These are phyloP conservation scores for Penicillium maclennaniae DNA, from an alignment of 495 filamentous ascomycete species.

Conservation along the genomic window DNA sequence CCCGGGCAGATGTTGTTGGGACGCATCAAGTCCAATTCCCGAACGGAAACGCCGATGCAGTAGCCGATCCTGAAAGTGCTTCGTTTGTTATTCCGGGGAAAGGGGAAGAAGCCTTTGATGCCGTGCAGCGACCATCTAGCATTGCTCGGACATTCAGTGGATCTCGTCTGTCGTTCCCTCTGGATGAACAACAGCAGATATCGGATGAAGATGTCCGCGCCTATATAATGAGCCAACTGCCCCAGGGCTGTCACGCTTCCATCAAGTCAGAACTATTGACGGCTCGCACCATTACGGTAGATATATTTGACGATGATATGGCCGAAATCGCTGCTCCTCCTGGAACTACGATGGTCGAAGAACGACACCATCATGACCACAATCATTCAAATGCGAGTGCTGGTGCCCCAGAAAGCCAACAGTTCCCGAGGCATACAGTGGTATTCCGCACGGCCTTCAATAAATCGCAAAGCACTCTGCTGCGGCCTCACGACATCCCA, in stretches of 20 bases:
- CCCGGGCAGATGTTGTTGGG: conserved; percentile 55
- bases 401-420: conserved; percentile 9
- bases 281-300: conserved; percentile 68
- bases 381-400: conserved; percentile 24
- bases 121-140: conserved; percentile 41
- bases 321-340: conserved; percentile 60
- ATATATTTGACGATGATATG: conserved; percentile 58
- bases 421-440: conserved; percentile 38
- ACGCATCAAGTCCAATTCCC: conserved; percentile 32
- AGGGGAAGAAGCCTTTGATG: conserved; percentile 42
- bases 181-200: conserved; percentile 31
- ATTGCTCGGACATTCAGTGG: conserved; percentile 15
- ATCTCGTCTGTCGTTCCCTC: conserved; percentile 27
- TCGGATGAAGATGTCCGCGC: conserved; percentile 44
- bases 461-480: conserved; percentile 37
- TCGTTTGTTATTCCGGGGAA: conserved; percentile 40
- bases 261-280: conserved; percentile 62
- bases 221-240: conserved; percentile 46
- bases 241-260: conserved; percentile 50
- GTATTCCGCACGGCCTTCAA: conserved; percentile 47
- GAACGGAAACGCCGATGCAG: conserved; percentile 14
- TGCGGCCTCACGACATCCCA: conserved; percentile 22
- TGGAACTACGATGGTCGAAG: conserved; percentile 62
- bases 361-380: conserved; percentile 44
- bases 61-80: conserved; percentile 20